Percentiles rank a stretch among this genome's conserved stretches.
These are phyloP conservation scores for Clathrus columnatus DNA, from an alignment of 768 basidiomycete species.

Conservation along the genomic window DNA sequence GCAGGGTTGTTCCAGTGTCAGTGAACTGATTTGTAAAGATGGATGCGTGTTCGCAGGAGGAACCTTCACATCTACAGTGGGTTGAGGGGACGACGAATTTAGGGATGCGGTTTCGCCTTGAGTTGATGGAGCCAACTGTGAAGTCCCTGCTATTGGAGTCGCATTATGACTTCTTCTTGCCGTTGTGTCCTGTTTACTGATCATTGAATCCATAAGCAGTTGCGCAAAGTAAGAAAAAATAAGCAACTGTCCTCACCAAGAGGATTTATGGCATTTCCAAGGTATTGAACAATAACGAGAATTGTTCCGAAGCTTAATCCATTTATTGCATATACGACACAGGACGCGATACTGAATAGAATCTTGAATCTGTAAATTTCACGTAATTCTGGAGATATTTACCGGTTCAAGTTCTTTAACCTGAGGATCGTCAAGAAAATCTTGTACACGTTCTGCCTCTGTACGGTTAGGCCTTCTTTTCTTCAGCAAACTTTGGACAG, in stretches of 20 bases:
- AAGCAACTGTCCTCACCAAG: slow-evolving; percentile 23
- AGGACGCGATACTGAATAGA: slow-evolving; percentile 3
- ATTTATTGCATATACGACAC: slow-evolving; percentile 5
- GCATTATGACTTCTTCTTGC: slow-evolving; percentile 1
- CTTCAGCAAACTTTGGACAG: background rate
- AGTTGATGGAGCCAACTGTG: background rate
- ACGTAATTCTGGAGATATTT: background rate
- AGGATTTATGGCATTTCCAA: slow-evolving; percentile 44
- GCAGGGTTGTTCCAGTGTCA: background rate
- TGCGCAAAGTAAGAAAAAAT: background rate
- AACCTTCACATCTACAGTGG: background rate
- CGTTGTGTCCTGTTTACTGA: slow-evolving; percentile 20
- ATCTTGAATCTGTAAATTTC: background rate
- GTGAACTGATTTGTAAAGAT: slow-evolving; percentile 17
- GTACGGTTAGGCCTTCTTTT: slow-evolving; percentile 23
- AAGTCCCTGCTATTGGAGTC: background rate
- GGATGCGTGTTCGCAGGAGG: slow-evolving; percentile 15
- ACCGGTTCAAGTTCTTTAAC: slow-evolving; percentile 68
- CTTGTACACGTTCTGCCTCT: slow-evolving; percentile 69
- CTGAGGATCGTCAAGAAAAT: slow-evolving; percentile 59
- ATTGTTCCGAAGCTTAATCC: slow-evolving; percentile 23
- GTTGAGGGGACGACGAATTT: background rate
- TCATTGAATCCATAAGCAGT: slow-evolving; percentile 14
- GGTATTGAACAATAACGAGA: slow-evolving; percentile 85
- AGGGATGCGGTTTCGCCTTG: background rate